Conservation (phyloP, 208 protist genomes). For the Leishmania guyanensis region DNA sequence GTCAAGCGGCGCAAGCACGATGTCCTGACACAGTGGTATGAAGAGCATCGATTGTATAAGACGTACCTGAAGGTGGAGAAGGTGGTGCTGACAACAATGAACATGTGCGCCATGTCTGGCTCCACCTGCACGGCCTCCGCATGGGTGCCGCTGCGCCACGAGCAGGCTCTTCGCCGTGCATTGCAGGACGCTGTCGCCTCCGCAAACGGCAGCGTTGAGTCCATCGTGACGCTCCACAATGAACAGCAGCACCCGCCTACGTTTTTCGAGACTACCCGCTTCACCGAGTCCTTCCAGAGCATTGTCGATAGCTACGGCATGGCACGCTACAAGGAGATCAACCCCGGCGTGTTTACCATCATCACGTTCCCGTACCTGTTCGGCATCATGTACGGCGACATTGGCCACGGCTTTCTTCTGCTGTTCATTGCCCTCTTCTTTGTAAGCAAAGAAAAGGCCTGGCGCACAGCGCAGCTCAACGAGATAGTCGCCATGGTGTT, state of each 20-base stretch:
- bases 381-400: slow-evolving; percentile 99
- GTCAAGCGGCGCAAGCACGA: slow-evolving; percentile 44
- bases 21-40: slow-evolving; percentile 44
- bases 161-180: slow-evolving; percentile 49
- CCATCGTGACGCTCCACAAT: slow-evolving; percentile 84
- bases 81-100: slow-evolving; percentile 79
- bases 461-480: slow-evolving; percentile 69
- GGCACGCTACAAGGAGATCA: slow-evolving; percentile 93
- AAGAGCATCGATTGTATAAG: slow-evolving; percentile 51
- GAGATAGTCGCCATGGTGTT: slow-evolving; percentile 90
- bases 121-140: slow-evolving; percentile 89
- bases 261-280: slow-evolving; percentile 95
- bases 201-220: slow-evolving; percentile 73
- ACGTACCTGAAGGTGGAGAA: slow-evolving; percentile 53
- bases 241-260: slow-evolving; percentile 94
- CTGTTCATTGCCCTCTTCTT: slow-evolving; percentile 79
- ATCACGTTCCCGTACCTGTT: slow-evolving; percentile 99
- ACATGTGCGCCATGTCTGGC: slow-evolving; percentile 93
- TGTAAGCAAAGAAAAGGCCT: slow-evolving; percentile 81
- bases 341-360: slow-evolving; percentile 96
- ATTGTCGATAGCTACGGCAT: slow-evolving; percentile 99
- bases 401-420: slow-evolving; percentile 97
- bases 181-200: slow-evolving; percentile 53
- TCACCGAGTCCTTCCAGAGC: slow-evolving; percentile 95
- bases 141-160: slow-evolving; percentile 82